These are phyloP conservation scores for Trichoderma lentiforme DNA, from an alignment of 2,329 filamentous ascomycete genomes.

Conservation along the genomic window DNA sequence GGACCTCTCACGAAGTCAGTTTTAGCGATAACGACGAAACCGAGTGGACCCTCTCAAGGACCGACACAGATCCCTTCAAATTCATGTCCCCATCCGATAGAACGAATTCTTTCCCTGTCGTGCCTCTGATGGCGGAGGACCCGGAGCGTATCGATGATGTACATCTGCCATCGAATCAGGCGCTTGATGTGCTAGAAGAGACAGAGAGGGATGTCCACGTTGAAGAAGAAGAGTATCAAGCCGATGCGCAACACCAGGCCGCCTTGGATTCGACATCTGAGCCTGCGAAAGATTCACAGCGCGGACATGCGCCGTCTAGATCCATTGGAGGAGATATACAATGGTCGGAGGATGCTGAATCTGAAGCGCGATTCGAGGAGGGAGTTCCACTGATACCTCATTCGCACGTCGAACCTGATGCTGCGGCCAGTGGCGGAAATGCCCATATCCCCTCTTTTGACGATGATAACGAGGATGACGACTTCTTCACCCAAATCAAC, in stretches of 20 bases:
- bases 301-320: conserved; percentile 30
- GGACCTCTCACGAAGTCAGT: conserved; percentile 60
- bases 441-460: conserved; percentile 34
- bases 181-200: conserved; percentile 51
- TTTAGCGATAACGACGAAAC: conserved; percentile 57
- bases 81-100: conserved; percentile 56
- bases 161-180: conserved; percentile 48
- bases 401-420: conserved; percentile 16
- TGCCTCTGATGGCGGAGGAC: conserved; percentile 41
- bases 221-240: conserved; percentile 37
- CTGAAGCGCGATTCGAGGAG: conserved; percentile 65
- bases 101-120: conserved; percentile 61
- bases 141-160: conserved; percentile 33
- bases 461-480: conserved; percentile 52
- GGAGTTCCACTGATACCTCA: conserved; percentile 61
- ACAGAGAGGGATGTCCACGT: conserved; percentile 47
- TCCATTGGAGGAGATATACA: conserved; percentile 44
- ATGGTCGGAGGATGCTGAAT: conserved; percentile 40
- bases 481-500: conserved; percentile 60
- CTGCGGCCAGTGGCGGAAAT: not conserved
- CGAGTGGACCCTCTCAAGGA: conserved; percentile 54
- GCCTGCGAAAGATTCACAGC: conserved; percentile 19
- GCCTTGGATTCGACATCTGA: conserved; percentile 14
- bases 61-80: conserved; percentile 51
- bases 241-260: conserved; percentile 19